A percentile compares a stretch with the other conserved stretches of the same genome.
Evolutionary conservation across 805 yeast genomes (phyloP).

Genomic region (Kluyveromyces siamensis): DNA sequence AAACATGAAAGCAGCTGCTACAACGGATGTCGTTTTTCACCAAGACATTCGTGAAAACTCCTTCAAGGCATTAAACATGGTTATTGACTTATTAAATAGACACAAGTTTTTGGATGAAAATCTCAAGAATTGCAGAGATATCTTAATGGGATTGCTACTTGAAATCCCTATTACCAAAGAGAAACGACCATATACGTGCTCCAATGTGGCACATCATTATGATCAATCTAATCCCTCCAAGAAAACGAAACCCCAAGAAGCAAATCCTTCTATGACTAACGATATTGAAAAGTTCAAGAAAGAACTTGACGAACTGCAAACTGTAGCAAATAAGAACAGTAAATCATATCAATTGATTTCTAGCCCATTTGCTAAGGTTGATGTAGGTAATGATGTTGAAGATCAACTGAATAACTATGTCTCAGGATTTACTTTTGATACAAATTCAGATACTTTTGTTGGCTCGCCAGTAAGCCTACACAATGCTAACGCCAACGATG

Average conservation of each 20-base stretch:
- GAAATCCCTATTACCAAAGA: neutral
- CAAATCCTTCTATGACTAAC: neutral
- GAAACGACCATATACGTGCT: neutral
- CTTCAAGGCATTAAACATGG: neutral
- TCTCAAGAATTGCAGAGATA: conserved; percentile 1
- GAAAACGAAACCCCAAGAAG: neutral
- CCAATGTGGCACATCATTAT: neutral
- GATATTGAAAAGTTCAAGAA: neutral
- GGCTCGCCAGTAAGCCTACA: neutral
- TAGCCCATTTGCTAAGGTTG: neutral
- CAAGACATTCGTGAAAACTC: neutral
- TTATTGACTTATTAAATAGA: neutral
- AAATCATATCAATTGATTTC: neutral
- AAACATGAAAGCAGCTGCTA: neutral
- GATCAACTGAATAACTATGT: conserved; percentile 3
- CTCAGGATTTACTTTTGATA: conserved; percentile 4
- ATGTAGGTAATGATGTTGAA: neutral
- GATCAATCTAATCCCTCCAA: neutral
- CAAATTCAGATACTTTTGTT: neutral
- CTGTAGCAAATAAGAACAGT: neutral
- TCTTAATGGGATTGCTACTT: neutral
- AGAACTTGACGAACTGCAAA: neutral
- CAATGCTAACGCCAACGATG: neutral
- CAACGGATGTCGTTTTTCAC: neutral
- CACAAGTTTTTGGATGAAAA: conserved; percentile 1